phyloP scores from a whole-genome alignment of 2,329 filamentous ascomycete species.

The Alternaria alternata region DNA sequence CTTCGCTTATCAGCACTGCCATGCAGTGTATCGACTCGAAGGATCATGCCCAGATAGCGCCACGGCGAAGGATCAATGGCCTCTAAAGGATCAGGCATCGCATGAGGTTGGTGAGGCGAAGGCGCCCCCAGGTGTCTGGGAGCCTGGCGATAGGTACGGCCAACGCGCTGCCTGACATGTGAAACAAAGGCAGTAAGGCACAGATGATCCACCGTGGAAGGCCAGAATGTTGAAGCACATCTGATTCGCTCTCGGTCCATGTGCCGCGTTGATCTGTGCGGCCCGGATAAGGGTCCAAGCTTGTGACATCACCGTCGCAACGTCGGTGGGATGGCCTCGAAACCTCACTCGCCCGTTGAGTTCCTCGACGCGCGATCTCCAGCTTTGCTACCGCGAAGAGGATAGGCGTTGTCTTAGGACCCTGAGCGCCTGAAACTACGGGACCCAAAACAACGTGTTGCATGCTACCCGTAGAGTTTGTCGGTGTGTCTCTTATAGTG shows the following conservation, averaged over 20 bases:
- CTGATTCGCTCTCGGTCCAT: not conserved
- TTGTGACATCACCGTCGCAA: slow-evolving; percentile 13
- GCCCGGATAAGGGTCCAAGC: slow-evolving; percentile 8
- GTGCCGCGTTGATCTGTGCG: slow-evolving; percentile 1
- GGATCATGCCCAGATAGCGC: no score
- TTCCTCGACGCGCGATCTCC: slow-evolving; percentile 10
- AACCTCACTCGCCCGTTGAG: slow-evolving; percentile 6
- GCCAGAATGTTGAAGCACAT: no score
- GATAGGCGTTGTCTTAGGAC: slow-evolving; percentile 3
- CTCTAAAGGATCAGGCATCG: no score
- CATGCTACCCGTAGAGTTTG: slow-evolving; percentile 5
- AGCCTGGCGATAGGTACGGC: no score
- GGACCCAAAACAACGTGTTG: slow-evolving; percentile 13
- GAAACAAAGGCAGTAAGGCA: no score
- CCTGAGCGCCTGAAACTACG: slow-evolving; percentile 13
- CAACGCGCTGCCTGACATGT: no score
- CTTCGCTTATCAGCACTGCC: no score
- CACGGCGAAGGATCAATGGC: no score
- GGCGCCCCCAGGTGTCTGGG: no score
- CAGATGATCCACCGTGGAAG: no score
- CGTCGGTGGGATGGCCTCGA: not conserved
- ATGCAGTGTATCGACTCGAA: no score
- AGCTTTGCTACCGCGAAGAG: slow-evolving; percentile 8
- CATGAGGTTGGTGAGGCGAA: no score
- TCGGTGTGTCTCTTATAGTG: slow-evolving; percentile 10